Evolutionary conservation across 31 red algal species (phyloP), one percentile per base, ranked within the genome.

Genomic region (Asparagopsis taxiformis): DNA sequence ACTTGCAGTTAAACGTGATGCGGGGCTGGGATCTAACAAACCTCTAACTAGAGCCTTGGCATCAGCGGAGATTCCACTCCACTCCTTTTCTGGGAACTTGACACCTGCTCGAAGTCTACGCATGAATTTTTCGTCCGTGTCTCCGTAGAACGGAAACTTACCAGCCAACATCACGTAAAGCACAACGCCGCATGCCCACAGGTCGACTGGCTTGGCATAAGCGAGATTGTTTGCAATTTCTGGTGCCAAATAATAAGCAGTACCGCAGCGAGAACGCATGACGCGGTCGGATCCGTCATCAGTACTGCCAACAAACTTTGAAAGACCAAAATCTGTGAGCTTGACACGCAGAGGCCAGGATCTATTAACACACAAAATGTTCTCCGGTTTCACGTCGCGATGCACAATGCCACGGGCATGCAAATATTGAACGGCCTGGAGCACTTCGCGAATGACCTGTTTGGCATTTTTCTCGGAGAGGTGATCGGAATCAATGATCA

Each of bases 341-440:
- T 96, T 96, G 62, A 96, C 81, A 30, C 66, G 43, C 32, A 84
- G 36, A 34, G 72, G 72, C 51, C 73, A 72, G 1, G 32, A 35
- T 6, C 55, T 64, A 28, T 84, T 82, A 35, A 71, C 72, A 48
- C 65, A 78, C 51, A 98, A 55, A 13, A 98, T 91, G 68, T 98
- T 98, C 36, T 93, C 95, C 5, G 95, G 95, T 55, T 98, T 98
- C 26, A 98, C 88, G 43, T 98, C 95, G 3, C 95, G 68, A 52
- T 98, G 95, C 8, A 88, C 88, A 23, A 93, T 91, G 28, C 90
- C 90, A 3, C 77, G 75, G 3, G 66, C 59, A 36, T 98, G 95
- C 3, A 98, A 62, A 48, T 86, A 88, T 15, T 90, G 70, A 52
- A 98, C 82, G 1, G 80, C 95, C 11, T 77, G 72, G 19, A 93